Evolutionary conservation across 345 rosid genomes (phyloP), one percentile per base, ranked within the genome.

Genomic region (Eutrema heterophyllum): DNA sequence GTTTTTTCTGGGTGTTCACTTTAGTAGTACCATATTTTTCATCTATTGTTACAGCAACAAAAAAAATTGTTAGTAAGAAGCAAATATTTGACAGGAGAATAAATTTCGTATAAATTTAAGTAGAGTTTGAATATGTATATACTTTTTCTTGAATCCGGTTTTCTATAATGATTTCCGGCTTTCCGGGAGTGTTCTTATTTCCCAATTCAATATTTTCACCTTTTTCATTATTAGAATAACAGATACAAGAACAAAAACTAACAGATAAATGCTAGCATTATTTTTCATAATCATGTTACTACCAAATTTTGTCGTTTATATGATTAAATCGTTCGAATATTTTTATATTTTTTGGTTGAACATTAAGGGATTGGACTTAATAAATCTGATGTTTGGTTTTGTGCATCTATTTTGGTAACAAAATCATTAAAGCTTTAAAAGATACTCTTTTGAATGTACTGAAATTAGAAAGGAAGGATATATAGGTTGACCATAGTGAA

Each of bases 341-440:
- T 29, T 70, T n/a, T 6, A 35, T n/a, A 44, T 2, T 33, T 8
- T 7, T 39, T 50, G 21, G 29, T 36, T 35, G 48, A 70, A 48
- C 50, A 38, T 48, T 49, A 59, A 48, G 40, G 49, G 14, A 41
- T 5, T 36, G 29, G 48, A 35, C 27, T 58, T 58, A 8, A 36
- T 46, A 24, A 59, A 71, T 30, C 12, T n/a, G 61, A 51, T 16
- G 68, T 33, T 12, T 71, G 43, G 68, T 61, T 18, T 62, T 61
- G 24, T 50, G 61, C 5, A 29, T 40, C 51, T 70, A n/a, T 70
- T 51, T 61, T 50, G 41, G 75, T 40, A 51, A 50, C 50, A 71
- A 60, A 71, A 13, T 50, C 75, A 61, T 50, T 61, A 61, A 50
- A 50, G n/a, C 21, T 27, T 59, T 2, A 38, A 40, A 51, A 18